These are phyloP conservation scores for Besnoitia besnoiti DNA, from an alignment of 169 alveolate species.

Conservation along the genomic window DNA sequence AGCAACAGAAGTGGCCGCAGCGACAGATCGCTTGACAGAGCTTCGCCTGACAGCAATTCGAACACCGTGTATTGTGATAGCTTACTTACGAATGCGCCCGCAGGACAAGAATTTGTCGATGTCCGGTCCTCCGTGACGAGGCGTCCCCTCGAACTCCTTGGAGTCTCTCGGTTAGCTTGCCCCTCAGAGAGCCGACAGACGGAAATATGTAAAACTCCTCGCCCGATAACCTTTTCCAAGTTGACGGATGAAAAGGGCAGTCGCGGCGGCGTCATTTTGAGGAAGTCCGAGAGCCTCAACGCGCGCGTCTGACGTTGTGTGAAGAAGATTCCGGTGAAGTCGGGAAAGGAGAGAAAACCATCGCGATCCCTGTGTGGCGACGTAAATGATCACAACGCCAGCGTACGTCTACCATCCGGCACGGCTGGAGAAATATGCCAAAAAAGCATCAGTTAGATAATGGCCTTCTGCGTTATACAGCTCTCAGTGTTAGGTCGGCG, in stretches of 20 bases:
- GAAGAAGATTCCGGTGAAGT: conserved; percentile 29
- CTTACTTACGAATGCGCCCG: not conserved
- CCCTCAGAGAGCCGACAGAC: not conserved
- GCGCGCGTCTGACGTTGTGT: not conserved
- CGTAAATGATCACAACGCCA: not conserved
- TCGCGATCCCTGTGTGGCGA: conserved; percentile 25
- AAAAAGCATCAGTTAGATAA: no score
- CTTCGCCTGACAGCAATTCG: no score
- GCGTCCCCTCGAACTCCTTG: not conserved
- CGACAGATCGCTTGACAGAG: no score
- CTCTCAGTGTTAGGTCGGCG: no score
- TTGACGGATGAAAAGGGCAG: not conserved
- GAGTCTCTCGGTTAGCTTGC: not conserved
- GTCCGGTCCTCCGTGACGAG: not conserved
- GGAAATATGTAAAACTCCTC: not conserved
- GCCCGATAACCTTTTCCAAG: not conserved
- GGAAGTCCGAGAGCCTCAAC: not conserved
- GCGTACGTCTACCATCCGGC: no score
- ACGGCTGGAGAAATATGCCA: no score
- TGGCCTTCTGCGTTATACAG: no score
- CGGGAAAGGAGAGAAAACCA: conserved; percentile 28
- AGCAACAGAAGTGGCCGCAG: no score
- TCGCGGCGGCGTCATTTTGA: conserved; percentile 8
- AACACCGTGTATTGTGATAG: no score
- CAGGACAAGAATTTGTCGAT: not conserved